Evolutionary conservation across 495 filamentous ascomycete genomes (phyloP), one percentile per base, ranked within the genome.

Genomic region (Xylaria venustula): DNA sequence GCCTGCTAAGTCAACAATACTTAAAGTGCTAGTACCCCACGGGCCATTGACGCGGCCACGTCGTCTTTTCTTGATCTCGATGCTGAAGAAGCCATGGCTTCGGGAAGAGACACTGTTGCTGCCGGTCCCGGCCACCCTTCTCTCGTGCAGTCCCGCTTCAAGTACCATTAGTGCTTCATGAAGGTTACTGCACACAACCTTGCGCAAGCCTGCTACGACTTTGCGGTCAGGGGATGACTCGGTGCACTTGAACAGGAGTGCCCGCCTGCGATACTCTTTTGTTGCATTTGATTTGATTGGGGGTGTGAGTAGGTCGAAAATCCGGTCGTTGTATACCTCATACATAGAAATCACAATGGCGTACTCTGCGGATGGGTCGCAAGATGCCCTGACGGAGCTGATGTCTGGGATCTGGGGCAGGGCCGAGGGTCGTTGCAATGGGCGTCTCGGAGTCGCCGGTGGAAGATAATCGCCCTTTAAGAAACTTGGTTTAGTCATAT

Each of bases 251-350:
- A 96, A 97, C 0, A 93, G 78, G 23, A 97, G 76, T 0, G 89
- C 87, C 7, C 90, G 83, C 51, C 92, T 81, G 49, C 88, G 81
- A 46, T 80, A 80, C 54, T 92, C 88, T 72, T 93, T 93, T 42
- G 75, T 82, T 7, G 74, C 73, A 17, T 74, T 75, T 11, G 70
- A 73, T 58, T 75, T 78, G 50, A 72, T 67, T 11, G 81, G 75
- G 1, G 82, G 79, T 1, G 89, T 87, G 1, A 98, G 76, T 2
- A 98, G 86, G 68, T 98, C 94, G 67, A 94, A 98, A 53, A 98
- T 97, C 12, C 93, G 87, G 73, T 98, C 94, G 72, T 98, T 98
- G 77, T 98, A 97, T 17, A 98, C 94, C 74, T 98, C 95, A 74
- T 97, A 98, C 94, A 98, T 98, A 17, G 91, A 96, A 1, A 98